These are phyloP conservation scores for Nicotiana otophora DNA, from an alignment of 257 asterid species.

Conservation along the genomic window DNA sequence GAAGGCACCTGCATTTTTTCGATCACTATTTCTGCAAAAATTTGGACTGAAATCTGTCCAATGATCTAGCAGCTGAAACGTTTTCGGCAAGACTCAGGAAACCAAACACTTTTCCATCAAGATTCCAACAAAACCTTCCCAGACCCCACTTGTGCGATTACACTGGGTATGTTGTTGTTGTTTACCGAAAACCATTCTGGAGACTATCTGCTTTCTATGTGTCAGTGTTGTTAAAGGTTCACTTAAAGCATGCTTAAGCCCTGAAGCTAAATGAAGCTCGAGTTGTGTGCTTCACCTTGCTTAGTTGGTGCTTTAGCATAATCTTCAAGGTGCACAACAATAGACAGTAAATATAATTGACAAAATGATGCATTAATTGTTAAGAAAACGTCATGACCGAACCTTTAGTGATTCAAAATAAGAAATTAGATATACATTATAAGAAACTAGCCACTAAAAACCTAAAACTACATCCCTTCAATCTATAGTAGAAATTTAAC, in stretches of 20 bases:
- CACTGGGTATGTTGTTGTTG: not conserved
- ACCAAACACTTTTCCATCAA: slow-evolving; percentile 1
- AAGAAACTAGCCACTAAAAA: not conserved
- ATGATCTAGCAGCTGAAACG: not conserved
- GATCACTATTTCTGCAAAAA: not conserved
- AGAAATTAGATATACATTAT: not conserved
- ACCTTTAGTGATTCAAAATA: not conserved
- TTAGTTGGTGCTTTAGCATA: not conserved
- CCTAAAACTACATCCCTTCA: not conserved
- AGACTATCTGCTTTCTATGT: not conserved
- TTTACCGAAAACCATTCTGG: not conserved
- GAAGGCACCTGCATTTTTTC: not conserved
- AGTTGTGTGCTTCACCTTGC: not conserved
- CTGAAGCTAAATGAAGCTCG: not conserved
- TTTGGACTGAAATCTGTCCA: not conserved
- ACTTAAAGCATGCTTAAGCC: not conserved
- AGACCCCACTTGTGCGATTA: not conserved
- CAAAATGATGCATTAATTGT: not conserved
- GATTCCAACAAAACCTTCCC: not conserved
- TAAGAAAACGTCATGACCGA: not conserved
- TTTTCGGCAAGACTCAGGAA: not conserved
- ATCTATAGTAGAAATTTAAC: not conserved
- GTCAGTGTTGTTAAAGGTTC: not conserved
- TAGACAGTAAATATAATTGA: not conserved
- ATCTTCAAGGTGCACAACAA: not conserved